Evolutionary conservation across 495 filamentous ascomycete species (phyloP).

Genomic region (Aspergillus diversus): DNA sequence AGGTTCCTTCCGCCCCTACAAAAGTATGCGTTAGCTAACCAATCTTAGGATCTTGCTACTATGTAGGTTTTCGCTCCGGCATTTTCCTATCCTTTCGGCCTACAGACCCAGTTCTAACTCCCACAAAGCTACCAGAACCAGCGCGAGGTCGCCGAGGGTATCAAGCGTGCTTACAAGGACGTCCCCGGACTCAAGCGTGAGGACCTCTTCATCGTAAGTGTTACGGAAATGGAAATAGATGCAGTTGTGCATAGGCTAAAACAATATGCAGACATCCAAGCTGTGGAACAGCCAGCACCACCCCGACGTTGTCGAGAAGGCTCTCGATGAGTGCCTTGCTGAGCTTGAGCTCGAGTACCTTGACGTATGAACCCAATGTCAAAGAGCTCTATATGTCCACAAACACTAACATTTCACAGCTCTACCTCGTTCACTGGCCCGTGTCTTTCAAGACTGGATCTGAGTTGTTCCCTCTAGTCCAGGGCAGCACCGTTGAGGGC

Average conservation of each 20-base stretch:
- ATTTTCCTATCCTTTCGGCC: neutral
- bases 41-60: conserved; percentile 44
- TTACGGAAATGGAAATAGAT: neutral
- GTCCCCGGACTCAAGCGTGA: conserved; percentile 53
- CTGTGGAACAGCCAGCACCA: conserved; percentile 55
- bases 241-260: conserved; percentile 3
- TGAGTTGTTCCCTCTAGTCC: conserved; percentile 48
- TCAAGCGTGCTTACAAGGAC: conserved; percentile 51
- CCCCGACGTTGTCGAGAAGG: conserved; percentile 48
- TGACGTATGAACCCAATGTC: conserved; percentile 36
- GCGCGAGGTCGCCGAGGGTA: conserved; percentile 48
- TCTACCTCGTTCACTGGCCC: conserved; percentile 59
- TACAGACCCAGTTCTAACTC: conserved; percentile 43
- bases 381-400: neutral
- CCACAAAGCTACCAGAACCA: conserved; percentile 55
- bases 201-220: conserved; percentile 52
- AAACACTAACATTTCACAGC: conserved; percentile 26
- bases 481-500: conserved; percentile 38
- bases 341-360: conserved; percentile 55
- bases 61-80: conserved; percentile 34
- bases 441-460: conserved; percentile 49
- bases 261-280: conserved; percentile 46
- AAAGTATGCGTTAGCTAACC: conserved; percentile 22
- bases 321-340: conserved; percentile 50
- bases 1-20: neutral